These are phyloP conservation scores for Calonectria hawksworthii DNA, from an alignment of 2,329 filamentous ascomycete species.

Conservation along the genomic window DNA sequence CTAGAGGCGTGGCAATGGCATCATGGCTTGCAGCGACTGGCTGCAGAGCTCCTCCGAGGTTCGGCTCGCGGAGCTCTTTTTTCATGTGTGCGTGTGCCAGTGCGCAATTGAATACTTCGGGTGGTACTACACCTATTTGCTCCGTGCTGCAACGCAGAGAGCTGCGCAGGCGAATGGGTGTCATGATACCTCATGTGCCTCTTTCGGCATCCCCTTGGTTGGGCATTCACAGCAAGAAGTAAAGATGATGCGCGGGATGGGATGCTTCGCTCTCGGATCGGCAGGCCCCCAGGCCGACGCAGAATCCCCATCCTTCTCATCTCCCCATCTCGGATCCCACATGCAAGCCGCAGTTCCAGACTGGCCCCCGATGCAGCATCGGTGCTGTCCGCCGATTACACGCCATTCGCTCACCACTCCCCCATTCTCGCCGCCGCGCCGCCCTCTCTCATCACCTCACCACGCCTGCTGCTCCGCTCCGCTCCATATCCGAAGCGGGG, in stretches of 20 bases:
- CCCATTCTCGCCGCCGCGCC: neutral
- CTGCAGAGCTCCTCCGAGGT: conserved; percentile 21
- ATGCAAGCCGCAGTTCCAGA: conserved; percentile 20
- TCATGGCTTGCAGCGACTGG: conserved; percentile 6
- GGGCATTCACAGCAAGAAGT: conserved; percentile 7
- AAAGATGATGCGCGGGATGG: conserved; percentile 14
- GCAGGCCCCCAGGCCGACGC: conserved; percentile 12
- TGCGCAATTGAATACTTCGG: neutral
- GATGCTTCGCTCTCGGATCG: conserved; percentile 23
- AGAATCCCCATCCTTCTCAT: neutral
- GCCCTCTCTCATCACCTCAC: conserved; percentile 5
- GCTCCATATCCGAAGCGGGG: conserved; percentile 15
- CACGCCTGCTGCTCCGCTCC: conserved; percentile 15
- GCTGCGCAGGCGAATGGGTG: conserved; percentile 4
- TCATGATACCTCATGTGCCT: conserved; percentile 16
- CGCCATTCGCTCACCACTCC: conserved; percentile 21
- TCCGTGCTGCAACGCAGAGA: neutral
- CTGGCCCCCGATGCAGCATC: conserved; percentile 24
- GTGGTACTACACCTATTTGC: neutral
- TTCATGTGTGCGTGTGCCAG: neutral
- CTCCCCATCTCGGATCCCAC: conserved; percentile 22
- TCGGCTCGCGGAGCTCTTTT: conserved; percentile 10
- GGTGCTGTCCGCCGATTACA: conserved; percentile 28
- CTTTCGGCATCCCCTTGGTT: conserved; percentile 5
- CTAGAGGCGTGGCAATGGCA: neutral